These are phyloP conservation scores for Globisporangium nunn DNA, from an alignment of 352 stramenopile genomes.

Conservation along the genomic window DNA sequence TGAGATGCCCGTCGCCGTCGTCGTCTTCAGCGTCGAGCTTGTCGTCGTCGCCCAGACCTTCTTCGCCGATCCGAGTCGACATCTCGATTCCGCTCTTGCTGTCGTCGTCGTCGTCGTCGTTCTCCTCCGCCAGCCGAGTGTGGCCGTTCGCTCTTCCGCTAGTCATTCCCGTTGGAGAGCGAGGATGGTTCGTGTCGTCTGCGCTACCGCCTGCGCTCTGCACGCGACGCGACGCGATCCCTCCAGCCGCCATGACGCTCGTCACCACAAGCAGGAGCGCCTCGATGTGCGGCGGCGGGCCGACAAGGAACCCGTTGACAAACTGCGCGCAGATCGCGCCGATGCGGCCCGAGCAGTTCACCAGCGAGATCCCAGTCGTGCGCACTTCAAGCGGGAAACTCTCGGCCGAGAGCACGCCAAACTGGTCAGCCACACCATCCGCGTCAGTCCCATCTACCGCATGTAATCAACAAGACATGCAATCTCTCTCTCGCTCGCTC, in stretches of 20 bases:
- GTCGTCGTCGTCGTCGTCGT: neutral
- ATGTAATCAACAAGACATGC: too few relatives aligned
- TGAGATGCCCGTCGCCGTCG: neutral
- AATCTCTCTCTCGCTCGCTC: neutral
- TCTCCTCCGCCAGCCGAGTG: neutral
- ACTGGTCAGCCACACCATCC: conserved; percentile 20
- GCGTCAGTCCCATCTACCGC: neutral
- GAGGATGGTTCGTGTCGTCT: conserved; percentile 15
- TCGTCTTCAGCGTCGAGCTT: conserved; percentile 3
- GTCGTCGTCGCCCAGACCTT: conserved; percentile 1
- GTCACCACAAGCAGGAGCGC: conserved; percentile 78
- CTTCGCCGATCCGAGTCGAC: conserved; percentile 4
- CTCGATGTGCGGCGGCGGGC: conserved; percentile 60
- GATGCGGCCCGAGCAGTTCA: conserved; percentile 82
- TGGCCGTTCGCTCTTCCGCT: neutral
- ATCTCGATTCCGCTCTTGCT: conserved; percentile 4
- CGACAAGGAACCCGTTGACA: conserved; percentile 84
- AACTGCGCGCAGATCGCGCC: conserved; percentile 90
- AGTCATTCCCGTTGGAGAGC: neutral
- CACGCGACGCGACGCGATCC: conserved; percentile 34
- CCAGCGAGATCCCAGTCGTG: conserved; percentile 86
- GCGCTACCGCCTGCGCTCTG: conserved; percentile 15
- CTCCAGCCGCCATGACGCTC: conserved; percentile 64
- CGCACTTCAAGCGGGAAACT: conserved; percentile 86
- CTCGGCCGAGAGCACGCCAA: conserved; percentile 86